A percentile compares a stretch with the other conserved stretches of the same genome.
These are phyloP conservation scores for Aegilops longissima DNA, from an alignment of 176 grass and related monocot species.

Conservation along the genomic window DNA sequence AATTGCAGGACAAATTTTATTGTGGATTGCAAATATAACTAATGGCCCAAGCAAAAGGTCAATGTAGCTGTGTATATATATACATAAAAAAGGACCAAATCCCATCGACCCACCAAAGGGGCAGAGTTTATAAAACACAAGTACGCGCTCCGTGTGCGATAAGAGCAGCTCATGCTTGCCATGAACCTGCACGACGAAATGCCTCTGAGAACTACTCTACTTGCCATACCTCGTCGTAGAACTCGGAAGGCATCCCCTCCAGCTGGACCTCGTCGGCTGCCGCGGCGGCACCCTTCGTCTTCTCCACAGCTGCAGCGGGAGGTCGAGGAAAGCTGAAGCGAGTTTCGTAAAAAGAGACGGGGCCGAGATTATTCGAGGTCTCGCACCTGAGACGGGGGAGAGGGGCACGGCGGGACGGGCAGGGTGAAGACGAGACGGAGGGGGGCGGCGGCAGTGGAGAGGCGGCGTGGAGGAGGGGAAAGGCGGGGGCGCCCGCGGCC, in stretches of 20 bases:
- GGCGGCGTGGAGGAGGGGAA: background rate
- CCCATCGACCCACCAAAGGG: background rate
- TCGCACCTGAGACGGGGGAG: slow-evolving; percentile 43
- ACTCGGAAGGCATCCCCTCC: slow-evolving; percentile 55
- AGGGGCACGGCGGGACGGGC: background rate
- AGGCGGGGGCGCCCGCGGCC: background rate
- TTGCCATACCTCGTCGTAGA: slow-evolving; percentile 56
- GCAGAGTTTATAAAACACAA: background rate
- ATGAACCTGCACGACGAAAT: slow-evolving; percentile 27
- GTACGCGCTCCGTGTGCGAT: background rate
- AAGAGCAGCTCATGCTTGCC: background rate
- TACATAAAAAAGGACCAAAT: background rate
- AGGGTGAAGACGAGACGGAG: background rate
- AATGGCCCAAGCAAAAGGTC: background rate
- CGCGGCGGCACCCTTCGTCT: slow-evolving; percentile 23
- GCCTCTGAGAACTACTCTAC: slow-evolving; percentile 13
- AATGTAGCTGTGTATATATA: background rate
- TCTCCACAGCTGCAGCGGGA: slow-evolving; percentile 34
- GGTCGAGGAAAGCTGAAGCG: background rate
- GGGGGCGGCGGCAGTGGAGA: background rate
- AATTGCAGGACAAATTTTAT: background rate
- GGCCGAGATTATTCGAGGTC: background rate
- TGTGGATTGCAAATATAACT: background rate
- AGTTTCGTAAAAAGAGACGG: background rate
- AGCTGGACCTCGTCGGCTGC: slow-evolving; percentile 20